These are phyloP conservation scores for Trichoderma polysporum DNA, from an alignment of 2,329 filamentous ascomycete genomes.

Conservation along the genomic window DNA sequence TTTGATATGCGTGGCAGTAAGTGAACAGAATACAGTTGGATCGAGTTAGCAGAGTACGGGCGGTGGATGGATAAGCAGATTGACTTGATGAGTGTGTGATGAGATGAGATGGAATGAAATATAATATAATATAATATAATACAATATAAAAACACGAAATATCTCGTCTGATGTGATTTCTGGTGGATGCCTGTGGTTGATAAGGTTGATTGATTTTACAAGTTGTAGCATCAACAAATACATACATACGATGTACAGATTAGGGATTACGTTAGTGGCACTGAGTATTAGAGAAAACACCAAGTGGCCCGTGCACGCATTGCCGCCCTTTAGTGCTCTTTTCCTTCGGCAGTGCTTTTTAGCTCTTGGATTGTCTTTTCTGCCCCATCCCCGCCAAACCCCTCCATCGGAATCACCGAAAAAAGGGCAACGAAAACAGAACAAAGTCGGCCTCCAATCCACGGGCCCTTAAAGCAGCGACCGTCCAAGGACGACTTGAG, in stretches of 20 bases:
- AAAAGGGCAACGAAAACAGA: background rate
- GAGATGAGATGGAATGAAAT: background rate
- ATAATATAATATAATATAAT: too few species aligned
- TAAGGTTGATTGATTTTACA: background rate
- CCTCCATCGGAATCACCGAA: background rate
- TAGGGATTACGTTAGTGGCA: too few species aligned
- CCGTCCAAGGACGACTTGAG: background rate
- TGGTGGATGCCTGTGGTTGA: too few species aligned
- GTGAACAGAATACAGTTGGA: background rate
- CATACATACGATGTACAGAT: background rate
- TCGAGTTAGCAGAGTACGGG: background rate
- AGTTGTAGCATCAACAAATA: too few species aligned
- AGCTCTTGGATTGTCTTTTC: too few species aligned
- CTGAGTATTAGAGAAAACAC: background rate
- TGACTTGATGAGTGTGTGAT: background rate
- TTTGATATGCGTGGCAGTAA: background rate
- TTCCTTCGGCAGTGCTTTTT: too few species aligned
- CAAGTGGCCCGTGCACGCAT: slow-evolving; percentile 16
- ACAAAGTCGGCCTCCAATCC: too few species aligned
- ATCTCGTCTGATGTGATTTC: background rate
- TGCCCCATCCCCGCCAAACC: background rate
- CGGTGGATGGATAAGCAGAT: background rate
- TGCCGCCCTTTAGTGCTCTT: slow-evolving; percentile 12
- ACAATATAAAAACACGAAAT: too few species aligned
- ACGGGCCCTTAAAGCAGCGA: slow-evolving; percentile 12